A percentile compares a stretch with the other conserved stretches of the same genome.
phyloP scores from a whole-genome alignment of 805 yeast species.

The Yamadazyma takamatsuzukensis region DNA sequence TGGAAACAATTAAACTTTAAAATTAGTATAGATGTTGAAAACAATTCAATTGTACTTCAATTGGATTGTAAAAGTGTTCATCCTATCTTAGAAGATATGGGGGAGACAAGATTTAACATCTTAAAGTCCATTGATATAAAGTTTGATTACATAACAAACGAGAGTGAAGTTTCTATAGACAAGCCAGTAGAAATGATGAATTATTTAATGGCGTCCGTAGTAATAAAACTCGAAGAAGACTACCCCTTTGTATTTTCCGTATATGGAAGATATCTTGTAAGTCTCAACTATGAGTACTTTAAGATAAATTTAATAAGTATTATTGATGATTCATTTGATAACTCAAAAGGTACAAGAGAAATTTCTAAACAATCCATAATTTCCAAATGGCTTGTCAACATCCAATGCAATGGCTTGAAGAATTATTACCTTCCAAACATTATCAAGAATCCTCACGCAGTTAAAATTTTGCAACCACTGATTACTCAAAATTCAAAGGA shows the following conservation, averaged over 20 bases:
- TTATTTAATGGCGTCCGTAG: slow-evolving; percentile 13
- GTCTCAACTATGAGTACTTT: slow-evolving; percentile 15
- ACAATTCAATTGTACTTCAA: too few relatives aligned
- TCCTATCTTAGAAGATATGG: slow-evolving; percentile 1
- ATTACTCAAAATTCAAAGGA: too few relatives aligned
- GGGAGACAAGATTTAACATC: background rate
- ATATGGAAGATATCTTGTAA: slow-evolving; percentile 23
- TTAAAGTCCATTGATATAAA: background rate
- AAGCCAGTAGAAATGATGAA: slow-evolving; percentile 1
- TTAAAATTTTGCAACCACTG: too few relatives aligned
- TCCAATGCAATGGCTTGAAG: too few relatives aligned
- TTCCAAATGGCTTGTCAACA: too few relatives aligned
- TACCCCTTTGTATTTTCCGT: slow-evolving; percentile 31
- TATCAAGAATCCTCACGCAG: too few relatives aligned
- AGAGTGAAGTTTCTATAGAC: background rate
- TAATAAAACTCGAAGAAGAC: slow-evolving; percentile 24
- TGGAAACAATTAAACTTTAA: background rate
- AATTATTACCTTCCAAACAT: too few relatives aligned
- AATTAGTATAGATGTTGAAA: too few relatives aligned
- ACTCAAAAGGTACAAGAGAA: too few relatives aligned
- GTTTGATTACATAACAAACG: slow-evolving; percentile 1
- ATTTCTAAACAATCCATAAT: too few relatives aligned
- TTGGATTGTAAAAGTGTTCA: slow-evolving; percentile 4
- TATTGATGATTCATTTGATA: too few relatives aligned
- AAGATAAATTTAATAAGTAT: too few relatives aligned